These are phyloP conservation scores for Lyophyllum decastes DNA, from an alignment of 768 basidiomycete species.

Conservation along the genomic window DNA sequence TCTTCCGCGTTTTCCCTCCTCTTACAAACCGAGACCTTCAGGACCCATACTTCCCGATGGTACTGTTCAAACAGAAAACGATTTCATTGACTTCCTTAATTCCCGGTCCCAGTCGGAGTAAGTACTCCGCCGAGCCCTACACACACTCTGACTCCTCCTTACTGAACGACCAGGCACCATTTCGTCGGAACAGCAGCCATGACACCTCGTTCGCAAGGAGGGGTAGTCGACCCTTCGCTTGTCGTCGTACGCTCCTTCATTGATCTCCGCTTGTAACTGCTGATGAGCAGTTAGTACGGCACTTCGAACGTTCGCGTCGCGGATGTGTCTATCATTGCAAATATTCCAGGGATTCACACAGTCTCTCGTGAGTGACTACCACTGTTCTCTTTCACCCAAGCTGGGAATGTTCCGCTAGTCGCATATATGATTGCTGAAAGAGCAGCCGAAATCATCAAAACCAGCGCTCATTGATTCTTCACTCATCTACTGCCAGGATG, in stretches of 20 bases:
- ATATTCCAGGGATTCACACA: slow-evolving; percentile 15
- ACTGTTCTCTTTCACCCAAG: background rate
- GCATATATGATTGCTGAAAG: slow-evolving; percentile 14
- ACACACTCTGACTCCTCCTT: background rate
- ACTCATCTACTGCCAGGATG: too few relatives aligned
- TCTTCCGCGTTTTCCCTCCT: background rate
- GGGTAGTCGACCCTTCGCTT: slow-evolving; percentile 13
- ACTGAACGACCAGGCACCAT: slow-evolving; percentile 10
- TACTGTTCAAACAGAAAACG: slow-evolving; percentile 9
- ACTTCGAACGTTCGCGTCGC: slow-evolving; percentile 16
- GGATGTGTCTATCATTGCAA: slow-evolving; percentile 13
- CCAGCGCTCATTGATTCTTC: too few relatives aligned
- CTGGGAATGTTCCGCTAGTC: background rate
- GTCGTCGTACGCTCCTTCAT: slow-evolving; percentile 1
- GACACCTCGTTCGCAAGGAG: slow-evolving; percentile 15
- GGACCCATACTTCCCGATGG: slow-evolving; percentile 8
- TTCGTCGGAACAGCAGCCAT: slow-evolving; percentile 18
- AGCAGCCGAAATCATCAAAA: slow-evolving; percentile 13
- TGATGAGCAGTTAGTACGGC: too few relatives aligned
- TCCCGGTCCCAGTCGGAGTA: slow-evolving; percentile 15
- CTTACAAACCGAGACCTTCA: background rate
- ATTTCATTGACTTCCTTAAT: slow-evolving; percentile 11
- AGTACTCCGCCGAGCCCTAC: background rate
- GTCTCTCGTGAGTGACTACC: slow-evolving; percentile 12
- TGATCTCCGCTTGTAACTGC: too few relatives aligned